phyloP scores from a whole-genome alignment of 805 yeast genomes.

The Nakazawaea sp. region DNA sequence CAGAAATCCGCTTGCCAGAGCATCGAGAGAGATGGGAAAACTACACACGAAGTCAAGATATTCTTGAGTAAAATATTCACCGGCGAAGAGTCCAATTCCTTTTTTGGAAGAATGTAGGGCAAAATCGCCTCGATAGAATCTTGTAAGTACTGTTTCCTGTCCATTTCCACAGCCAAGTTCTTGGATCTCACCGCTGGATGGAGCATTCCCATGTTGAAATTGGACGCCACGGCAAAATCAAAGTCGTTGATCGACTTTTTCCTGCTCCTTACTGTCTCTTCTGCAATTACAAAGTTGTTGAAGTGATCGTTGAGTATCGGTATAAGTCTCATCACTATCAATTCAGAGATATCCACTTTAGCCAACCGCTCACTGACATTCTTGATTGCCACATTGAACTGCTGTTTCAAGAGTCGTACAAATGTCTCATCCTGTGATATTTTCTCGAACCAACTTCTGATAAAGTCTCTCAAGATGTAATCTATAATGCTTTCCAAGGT shows the following conservation, averaged over 20 bases:
- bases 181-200: conserved; percentile 50
- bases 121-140: conserved; percentile 33
- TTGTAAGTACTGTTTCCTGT: conserved; percentile 45
- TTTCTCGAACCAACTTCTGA: conserved; percentile 47
- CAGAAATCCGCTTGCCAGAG: conserved; percentile 70
- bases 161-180: conserved; percentile 26
- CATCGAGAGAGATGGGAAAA: conserved; percentile 44
- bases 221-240: conserved; percentile 33
- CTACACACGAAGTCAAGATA: conserved; percentile 49
- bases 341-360: conserved; percentile 43
- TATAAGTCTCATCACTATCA: conserved; percentile 49
- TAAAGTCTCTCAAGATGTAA: conserved; percentile 44
- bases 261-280: conserved; percentile 24
- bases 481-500: conserved; percentile 43
- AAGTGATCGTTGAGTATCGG: conserved; percentile 69
- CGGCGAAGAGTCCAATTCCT: conserved; percentile 40
- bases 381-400: conserved; percentile 34
- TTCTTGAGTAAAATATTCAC: conserved; percentile 52
- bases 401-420: conserved; percentile 33
- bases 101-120: conserved; percentile 40
- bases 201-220: conserved; percentile 42
- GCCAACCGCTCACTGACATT: conserved; percentile 35
- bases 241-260: conserved; percentile 26
- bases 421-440: conserved; percentile 35
- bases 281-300: conserved; percentile 37